Base-by-base conservation (phyloP, 2,329 filamentous ascomycete genomes). In the Cryphonectria parasitica region DNA sequence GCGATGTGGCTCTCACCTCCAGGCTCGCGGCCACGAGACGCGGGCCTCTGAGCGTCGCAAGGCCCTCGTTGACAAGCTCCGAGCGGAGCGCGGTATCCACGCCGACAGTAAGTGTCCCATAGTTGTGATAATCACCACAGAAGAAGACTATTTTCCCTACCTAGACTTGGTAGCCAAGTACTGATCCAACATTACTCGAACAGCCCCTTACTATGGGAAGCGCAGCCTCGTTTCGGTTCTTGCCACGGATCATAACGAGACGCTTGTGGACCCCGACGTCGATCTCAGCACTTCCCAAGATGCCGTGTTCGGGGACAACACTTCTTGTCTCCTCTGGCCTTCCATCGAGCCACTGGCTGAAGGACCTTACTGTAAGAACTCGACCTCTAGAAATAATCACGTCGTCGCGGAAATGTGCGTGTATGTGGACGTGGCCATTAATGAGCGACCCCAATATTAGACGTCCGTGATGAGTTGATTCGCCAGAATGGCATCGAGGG, bases 221-320 rank as follows among this genome's bases (percentile, higher is more conserved):
- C 36, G 54, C 19, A 7, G n/a, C 25, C 56, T 67, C 58, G 52
- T 41, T 17, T 61, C 66, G 17, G 66, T 62, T 10, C 66, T 67
- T 43, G 66, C 39, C n/a, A 67, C 66, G 17, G 66, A 67, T 39
- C 66, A 67, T 28, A 62, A 67, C 34, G 54, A 61, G 56, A 67
- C 66, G 1, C 56, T 67, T 28, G 54, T 49, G 15, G 56, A 67
- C 19, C 54, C 66, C 11, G 41, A 67, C n/a, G 39, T 67, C 15
- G 19, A 45, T 31, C 66, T 61, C 45, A 67, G 36, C 56, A 67
- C 65, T 19, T 45, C 54, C 2, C 65, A 61, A 36, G 65, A 67
- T n/a, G 65, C n/a, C 22, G 65, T 67, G 19, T 67, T 67, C 13
- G 65, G 65, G 1, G 65, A 67, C 17, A 67, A 60, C 19, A 67